These are phyloP conservation scores for Musa schizocarpa DNA, from an alignment of 176 grass and related monocot species.

Conservation along the genomic window DNA sequence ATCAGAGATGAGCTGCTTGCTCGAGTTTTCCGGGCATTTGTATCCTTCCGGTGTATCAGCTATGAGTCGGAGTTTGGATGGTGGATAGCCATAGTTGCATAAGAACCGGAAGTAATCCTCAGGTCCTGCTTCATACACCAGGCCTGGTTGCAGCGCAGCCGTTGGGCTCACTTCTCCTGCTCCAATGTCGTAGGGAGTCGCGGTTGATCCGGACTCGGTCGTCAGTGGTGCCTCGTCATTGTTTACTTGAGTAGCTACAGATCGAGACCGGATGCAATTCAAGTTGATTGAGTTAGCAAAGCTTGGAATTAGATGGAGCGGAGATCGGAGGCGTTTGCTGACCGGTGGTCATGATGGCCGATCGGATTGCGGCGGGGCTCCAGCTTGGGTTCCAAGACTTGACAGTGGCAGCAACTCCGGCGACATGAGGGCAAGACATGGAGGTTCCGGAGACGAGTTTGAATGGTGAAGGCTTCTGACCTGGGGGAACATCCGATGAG, in stretches of 20 bases:
- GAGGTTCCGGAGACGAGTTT: conserved; percentile 83
- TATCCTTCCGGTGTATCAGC: conserved; percentile 30
- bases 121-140: conserved; percentile 52
- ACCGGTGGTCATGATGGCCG: conserved; percentile 82
- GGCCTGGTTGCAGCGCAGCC: conserved; percentile 51
- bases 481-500: conserved; percentile 31
- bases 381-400: conserved; percentile 76
- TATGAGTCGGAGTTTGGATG: conserved; percentile 47
- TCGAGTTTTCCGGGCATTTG: conserved; percentile 49
- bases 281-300: neutral
- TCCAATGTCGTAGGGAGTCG: conserved; percentile 59
- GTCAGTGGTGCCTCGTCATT: conserved; percentile 40
- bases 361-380: conserved; percentile 72
- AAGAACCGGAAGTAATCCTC: conserved; percentile 63
- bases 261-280: neutral
- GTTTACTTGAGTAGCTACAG: conserved; percentile 48
- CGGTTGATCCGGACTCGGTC: conserved; percentile 31
- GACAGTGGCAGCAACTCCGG: conserved; percentile 49
- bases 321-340: neutral
- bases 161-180: conserved; percentile 65
- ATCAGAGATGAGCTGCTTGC: conserved; percentile 63
- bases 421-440: conserved; percentile 85
- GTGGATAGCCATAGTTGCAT: conserved; percentile 74
- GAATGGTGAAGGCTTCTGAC: conserved; percentile 64
- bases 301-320: too few species aligned